A percentile compares a stretch with the other conserved stretches of the same genome.
These are phyloP conservation scores for Hansenula anomala DNA, from an alignment of 1,139 yeast genomes.

Conservation along the genomic window DNA sequence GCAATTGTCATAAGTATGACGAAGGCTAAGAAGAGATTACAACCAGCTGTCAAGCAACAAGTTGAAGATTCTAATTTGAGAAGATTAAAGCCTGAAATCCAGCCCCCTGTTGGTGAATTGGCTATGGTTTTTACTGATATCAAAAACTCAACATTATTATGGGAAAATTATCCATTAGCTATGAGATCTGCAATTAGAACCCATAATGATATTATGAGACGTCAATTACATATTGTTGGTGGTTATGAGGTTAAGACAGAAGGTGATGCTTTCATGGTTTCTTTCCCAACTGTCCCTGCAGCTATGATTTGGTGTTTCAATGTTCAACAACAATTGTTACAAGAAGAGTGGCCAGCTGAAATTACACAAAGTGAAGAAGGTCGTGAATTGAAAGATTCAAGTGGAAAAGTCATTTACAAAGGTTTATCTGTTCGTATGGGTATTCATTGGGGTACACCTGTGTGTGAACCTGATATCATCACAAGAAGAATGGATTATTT, in stretches of 20 bases:
- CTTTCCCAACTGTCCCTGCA: slow-evolving; percentile 88
- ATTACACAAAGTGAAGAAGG: slow-evolving; percentile 84
- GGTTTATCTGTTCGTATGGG: slow-evolving; percentile 98
- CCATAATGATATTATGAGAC: slow-evolving; percentile 91
- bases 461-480: slow-evolving; percentile 90
- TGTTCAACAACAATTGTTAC: slow-evolving; percentile 77
- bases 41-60: slow-evolving; percentile 34
- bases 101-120: slow-evolving; percentile 90
- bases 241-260: slow-evolving; percentile 98
- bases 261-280: slow-evolving; percentile 99
- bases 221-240: slow-evolving; percentile 87
- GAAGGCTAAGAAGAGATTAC: slow-evolving; percentile 37
- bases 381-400: slow-evolving; percentile 68
- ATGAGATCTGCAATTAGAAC: slow-evolving; percentile 96
- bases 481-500: slow-evolving; percentile 97
- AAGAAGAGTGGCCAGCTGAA: slow-evolving; percentile 96
- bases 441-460: slow-evolving; percentile 96
- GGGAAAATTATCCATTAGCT: slow-evolving; percentile 92
- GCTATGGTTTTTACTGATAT: slow-evolving; percentile 98
- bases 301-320: slow-evolving; percentile 94
- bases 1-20: slow-evolving; percentile 76
- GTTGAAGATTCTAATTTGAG: slow-evolving; percentile 78
- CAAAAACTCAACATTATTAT: slow-evolving; percentile 83
- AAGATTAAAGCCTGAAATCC: slow-evolving; percentile 84
- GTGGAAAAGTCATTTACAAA: slow-evolving; percentile 62